A percentile compares a stretch with the other conserved stretches of the same genome.
Evolutionary conservation across 2,329 filamentous ascomycete species (phyloP).

Genomic region (Aspergillus thermomutatus): DNA sequence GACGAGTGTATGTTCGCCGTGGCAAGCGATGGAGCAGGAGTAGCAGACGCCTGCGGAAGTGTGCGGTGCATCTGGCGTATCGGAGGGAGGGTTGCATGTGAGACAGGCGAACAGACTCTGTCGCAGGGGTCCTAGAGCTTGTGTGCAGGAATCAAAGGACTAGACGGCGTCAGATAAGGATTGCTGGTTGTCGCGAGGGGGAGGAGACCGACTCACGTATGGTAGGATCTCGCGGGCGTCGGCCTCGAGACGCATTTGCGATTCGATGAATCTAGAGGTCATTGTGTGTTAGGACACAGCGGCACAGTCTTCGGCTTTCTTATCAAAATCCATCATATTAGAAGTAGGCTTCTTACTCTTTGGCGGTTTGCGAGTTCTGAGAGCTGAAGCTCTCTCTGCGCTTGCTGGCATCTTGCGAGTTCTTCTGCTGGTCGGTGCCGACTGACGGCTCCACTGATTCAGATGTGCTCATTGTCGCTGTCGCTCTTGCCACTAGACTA

Average conservation of each 20-base stretch:
- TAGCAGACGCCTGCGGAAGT: conserved; percentile 86
- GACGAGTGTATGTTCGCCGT: conserved; percentile 90
- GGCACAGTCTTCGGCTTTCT: neutral
- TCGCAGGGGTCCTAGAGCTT: conserved; percentile 79
- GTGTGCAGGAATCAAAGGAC: conserved; percentile 93
- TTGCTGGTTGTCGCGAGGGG: neutral
- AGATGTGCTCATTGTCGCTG: conserved; percentile 21
- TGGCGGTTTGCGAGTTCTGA: conserved; percentile 67
- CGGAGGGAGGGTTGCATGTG: conserved; percentile 82
- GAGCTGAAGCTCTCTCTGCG: conserved; percentile 45
- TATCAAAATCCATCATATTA: neutral
- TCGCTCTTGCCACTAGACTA: neutral
- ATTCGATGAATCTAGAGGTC: conserved; percentile 70
- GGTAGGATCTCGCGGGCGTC: conserved; percentile 93
- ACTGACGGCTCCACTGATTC: conserved; percentile 7
- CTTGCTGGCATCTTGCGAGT: conserved; percentile 9
- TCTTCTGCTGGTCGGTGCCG: conserved; percentile 10
- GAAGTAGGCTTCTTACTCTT: conserved; percentile 51
- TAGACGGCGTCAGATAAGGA: conserved; percentile 34
- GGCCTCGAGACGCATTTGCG: conserved; percentile 85
- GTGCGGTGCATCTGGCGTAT: conserved; percentile 60
- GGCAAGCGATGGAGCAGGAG: conserved; percentile 92
- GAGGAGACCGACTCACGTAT: conserved; percentile 59
- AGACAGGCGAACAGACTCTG: conserved; percentile 90
- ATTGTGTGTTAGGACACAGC: neutral